A percentile compares a stretch with the other conserved stretches of the same genome.
Conservation (phyloP, 2,329 filamentous ascomycete genomes). For the Clonostachys chloroleuca region DNA sequence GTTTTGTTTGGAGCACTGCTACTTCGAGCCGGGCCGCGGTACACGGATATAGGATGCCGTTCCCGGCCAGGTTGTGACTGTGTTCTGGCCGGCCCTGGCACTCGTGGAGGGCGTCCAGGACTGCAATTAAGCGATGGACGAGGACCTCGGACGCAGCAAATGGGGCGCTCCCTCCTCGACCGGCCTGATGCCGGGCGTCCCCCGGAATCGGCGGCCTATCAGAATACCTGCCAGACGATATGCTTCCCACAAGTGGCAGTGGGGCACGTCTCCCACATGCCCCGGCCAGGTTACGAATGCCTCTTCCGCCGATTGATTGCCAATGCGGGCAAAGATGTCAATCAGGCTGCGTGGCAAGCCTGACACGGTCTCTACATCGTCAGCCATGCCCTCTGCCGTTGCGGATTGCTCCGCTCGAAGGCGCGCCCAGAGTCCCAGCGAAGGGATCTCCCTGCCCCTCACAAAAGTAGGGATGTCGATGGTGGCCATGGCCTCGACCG, state of each 20-base stretch:
- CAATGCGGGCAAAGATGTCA: constrained; percentile 14
- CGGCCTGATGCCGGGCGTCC: neutral
- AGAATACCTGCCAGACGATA: constrained; percentile 15
- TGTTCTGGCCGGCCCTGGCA: constrained; percentile 3
- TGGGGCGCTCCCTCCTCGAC: neutral
- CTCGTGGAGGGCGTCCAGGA: no score
- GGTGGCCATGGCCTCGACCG: constrained; percentile 8
- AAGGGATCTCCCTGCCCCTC: constrained; percentile 4
- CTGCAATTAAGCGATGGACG: no score
- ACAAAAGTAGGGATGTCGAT: constrained; percentile 9
- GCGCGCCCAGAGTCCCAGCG: constrained; percentile 5
- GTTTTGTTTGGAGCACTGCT: constrained; percentile 5
- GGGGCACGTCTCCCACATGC: constrained; percentile 13
- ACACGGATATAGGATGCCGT: constrained; percentile 17
- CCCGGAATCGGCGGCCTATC: constrained; percentile 8
- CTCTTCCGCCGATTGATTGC: constrained; percentile 6
- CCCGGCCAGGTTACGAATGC: constrained; percentile 14
- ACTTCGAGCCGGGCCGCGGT: constrained; percentile 16
- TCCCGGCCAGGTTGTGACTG: constrained; percentile 10
- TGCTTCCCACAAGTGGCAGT: constrained; percentile 19
- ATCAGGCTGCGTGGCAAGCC: constrained; percentile 16
- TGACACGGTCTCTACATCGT: constrained; percentile 13
- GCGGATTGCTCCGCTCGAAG: no score
- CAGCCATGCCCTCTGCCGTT: constrained; percentile 4
- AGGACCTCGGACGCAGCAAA: no score